Evolutionary conservation across 2,329 filamentous ascomycete species (phyloP).

Genomic region (Neofusicoccum umdonicola): DNA sequence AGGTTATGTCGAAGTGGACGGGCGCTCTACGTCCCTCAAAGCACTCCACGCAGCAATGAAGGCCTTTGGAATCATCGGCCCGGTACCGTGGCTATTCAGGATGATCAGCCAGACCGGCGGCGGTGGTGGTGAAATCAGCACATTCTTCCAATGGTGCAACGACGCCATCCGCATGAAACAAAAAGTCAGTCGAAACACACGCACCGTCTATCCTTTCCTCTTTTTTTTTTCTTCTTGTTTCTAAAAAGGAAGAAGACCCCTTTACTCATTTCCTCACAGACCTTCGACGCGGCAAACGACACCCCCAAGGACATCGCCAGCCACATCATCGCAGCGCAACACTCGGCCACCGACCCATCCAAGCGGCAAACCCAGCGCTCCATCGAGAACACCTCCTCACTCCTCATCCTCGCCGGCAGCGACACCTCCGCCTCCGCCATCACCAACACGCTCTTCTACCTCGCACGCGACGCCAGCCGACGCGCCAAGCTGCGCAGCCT

Average conservation of each 20-base stretch:
- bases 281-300: not conserved
- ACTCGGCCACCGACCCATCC: conserved; percentile 38
- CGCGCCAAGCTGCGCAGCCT: conserved; percentile 6
- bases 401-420: conserved; percentile 34
- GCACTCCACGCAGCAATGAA: conserved; percentile 38
- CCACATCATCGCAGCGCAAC: conserved; percentile 31
- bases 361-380: conserved; percentile 23
- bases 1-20: conserved; percentile 26
- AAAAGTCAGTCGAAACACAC: not conserved
- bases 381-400: conserved; percentile 32
- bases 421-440: conserved; percentile 3
- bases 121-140: not conserved
- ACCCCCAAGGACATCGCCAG: conserved; percentile 34
- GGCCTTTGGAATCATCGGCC: conserved; percentile 32
- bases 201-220: not conserved
- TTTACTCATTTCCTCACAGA: not conserved
- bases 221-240: too few species aligned
- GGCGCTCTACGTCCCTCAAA: not conserved
- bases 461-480: conserved; percentile 21
- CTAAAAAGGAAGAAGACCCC: not conserved
- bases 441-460: conserved; percentile 19
- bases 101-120: conserved; percentile 22
- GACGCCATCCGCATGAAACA: not conserved
- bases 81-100: conserved; percentile 38
- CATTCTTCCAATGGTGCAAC: conserved; percentile 6